Evolutionary conservation across 2,329 filamentous ascomycete genomes (phyloP).

Genomic region (Aspergillus unguis): DNA sequence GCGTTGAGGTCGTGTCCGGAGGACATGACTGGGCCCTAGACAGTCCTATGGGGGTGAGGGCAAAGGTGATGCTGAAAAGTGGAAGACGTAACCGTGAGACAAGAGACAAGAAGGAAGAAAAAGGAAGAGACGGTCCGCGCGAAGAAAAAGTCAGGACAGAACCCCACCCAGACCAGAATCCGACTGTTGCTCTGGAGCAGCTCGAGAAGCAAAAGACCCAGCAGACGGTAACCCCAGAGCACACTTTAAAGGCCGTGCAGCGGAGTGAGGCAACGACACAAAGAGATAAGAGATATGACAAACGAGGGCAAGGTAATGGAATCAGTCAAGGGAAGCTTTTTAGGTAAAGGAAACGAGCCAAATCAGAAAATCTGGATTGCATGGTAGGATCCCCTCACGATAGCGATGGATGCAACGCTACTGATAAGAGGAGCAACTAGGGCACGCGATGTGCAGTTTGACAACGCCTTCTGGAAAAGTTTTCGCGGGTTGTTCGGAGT

Average conservation of each 20-base stretch:
- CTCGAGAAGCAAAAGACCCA: conserved; percentile 1
- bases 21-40: conserved; percentile 24
- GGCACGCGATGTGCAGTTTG: not conserved
- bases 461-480: not conserved
- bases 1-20: conserved; percentile 17
- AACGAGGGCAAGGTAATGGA: conserved; percentile 10
- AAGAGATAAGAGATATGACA: conserved; percentile 10
- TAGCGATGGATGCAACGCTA: conserved; percentile 16
- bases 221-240: not conserved
- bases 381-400: conserved; percentile 3
- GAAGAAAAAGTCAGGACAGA: conserved; percentile 11
- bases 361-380: conserved; percentile 1
- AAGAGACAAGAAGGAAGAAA: not conserved
- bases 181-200: not conserved
- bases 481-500: not conserved
- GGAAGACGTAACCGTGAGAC: not conserved
- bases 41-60: conserved; percentile 2
- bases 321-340: conserved; percentile 14
- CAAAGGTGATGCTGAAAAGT: not conserved
- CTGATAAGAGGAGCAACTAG: not conserved
- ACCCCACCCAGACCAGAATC: conserved; percentile 14
- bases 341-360: conserved; percentile 24
- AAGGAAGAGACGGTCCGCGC: conserved; percentile 5
- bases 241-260: conserved; percentile 1
- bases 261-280: conserved; percentile 5